Conservation (phyloP, 2,329 filamentous ascomycete species). For the Calonectria multiphialidica region DNA sequence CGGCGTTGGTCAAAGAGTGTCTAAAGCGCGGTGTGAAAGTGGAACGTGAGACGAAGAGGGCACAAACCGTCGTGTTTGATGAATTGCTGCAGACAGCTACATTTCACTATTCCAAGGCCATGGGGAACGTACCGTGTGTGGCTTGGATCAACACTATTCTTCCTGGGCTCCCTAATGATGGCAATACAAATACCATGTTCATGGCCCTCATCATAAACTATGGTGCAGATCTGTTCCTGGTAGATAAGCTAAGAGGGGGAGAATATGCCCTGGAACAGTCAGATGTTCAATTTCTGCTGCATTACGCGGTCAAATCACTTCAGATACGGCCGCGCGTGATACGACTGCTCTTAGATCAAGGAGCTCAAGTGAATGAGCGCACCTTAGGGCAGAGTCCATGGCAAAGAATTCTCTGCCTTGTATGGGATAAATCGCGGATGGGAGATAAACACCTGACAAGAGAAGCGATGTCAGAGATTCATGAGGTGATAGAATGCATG, state of each 20-base stretch:
- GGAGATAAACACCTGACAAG: not conserved
- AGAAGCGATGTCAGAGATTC: not conserved
- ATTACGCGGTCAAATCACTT: not conserved
- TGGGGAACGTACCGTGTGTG: not conserved
- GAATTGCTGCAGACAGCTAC: not conserved
- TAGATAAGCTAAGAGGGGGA: not conserved
- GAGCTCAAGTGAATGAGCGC: not conserved
- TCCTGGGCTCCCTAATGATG: not conserved
- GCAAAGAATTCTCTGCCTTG: not conserved
- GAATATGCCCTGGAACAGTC: not conserved
- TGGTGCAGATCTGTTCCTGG: not conserved
- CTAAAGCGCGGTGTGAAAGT: not conserved
- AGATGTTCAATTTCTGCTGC: not conserved
- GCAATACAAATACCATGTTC: not conserved
- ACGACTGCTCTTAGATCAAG: not conserved
- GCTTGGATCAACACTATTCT: not conserved
- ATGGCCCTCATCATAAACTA: not conserved
- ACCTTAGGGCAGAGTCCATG: not conserved
- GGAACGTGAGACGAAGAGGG: not conserved
- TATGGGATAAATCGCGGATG: not conserved
- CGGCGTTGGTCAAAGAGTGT: not conserved
- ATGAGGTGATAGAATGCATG: not conserved
- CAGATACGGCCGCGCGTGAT: not conserved
- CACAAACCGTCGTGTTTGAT: not conserved
- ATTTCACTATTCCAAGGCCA: not conserved